Evolutionary conservation across 306 rosid genomes (phyloP).

Genomic region (Prosopis cineraria): DNA sequence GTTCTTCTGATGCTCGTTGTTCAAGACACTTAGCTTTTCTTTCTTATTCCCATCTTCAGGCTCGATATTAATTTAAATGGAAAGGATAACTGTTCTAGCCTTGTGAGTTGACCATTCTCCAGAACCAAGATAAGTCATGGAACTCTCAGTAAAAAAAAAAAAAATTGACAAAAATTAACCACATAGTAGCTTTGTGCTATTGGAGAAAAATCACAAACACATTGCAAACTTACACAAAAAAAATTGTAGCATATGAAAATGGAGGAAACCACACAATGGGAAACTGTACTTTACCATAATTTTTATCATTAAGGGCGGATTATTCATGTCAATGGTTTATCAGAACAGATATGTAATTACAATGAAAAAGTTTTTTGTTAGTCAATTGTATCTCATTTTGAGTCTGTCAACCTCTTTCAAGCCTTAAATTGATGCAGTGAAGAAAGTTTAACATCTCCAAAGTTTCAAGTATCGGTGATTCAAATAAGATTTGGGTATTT

Average conservation of each 20-base stretch:
- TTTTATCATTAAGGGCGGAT: neutral
- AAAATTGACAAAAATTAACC: neutral
- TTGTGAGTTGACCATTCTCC: neutral
- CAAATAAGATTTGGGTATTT: neutral
- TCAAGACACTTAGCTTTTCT: neutral
- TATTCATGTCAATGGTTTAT: neutral
- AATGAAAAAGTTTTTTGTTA: neutral
- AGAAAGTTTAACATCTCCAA: no score
- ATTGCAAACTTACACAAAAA: no score
- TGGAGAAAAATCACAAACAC: no score
- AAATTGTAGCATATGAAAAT: neutral
- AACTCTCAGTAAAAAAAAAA: neutral
- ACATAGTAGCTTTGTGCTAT: no score
- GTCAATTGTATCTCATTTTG: neutral
- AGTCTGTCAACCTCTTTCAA: neutral
- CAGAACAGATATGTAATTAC: neutral
- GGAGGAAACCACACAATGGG: neutral
- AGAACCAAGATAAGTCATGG: neutral
- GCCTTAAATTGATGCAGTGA: neutral
- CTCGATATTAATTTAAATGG: neutral
- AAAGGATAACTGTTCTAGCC: neutral
- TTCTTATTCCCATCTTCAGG: neutral
- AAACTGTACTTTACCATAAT: neutral
- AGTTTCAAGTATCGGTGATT: neutral
- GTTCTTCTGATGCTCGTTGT: neutral